Percentiles rank a stretch among this genome's conserved stretches.
Evolutionary conservation across 108 stramenopile species (phyloP).

Genomic region (Cyclotella sp.): DNA sequence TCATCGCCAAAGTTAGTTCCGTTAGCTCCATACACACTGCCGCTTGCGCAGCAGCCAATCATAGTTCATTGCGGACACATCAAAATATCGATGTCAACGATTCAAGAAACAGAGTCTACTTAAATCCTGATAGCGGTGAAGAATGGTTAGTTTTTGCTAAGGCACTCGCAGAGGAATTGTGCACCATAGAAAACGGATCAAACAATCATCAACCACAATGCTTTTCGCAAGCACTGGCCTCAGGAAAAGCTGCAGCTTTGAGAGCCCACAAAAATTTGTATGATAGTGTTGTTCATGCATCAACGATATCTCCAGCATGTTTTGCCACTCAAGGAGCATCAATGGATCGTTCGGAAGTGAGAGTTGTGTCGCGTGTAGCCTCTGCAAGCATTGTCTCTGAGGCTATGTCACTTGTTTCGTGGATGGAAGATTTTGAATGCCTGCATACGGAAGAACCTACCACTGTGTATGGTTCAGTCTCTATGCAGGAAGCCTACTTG

Average conservation of each 20-base stretch:
- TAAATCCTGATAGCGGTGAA: conserved; percentile 54
- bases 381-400: conserved; percentile 38
- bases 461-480: neutral
- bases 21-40: neutral
- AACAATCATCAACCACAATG: neutral
- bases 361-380: conserved; percentile 34
- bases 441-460: conserved; percentile 12
- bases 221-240: conserved; percentile 8
- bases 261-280: conserved; percentile 30
- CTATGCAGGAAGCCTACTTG: conserved; percentile 8
- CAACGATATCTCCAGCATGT: conserved; percentile 26
- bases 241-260: conserved; percentile 35
- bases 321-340: conserved; percentile 16
- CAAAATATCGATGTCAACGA: conserved; percentile 5
- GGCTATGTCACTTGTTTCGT: conserved; percentile 36
- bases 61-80: neutral
- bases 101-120: conserved; percentile 15
- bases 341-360: conserved; percentile 39
- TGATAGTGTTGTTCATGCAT: conserved; percentile 37
- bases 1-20: neutral
- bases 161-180: conserved; percentile 21
- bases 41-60: neutral
- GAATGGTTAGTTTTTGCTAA: conserved; percentile 44
- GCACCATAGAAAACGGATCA: neutral
- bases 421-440: conserved; percentile 20